These are phyloP conservation scores for Madurella mycetomatis DNA, from an alignment of 2,329 filamentous ascomycete genomes.

Conservation along the genomic window DNA sequence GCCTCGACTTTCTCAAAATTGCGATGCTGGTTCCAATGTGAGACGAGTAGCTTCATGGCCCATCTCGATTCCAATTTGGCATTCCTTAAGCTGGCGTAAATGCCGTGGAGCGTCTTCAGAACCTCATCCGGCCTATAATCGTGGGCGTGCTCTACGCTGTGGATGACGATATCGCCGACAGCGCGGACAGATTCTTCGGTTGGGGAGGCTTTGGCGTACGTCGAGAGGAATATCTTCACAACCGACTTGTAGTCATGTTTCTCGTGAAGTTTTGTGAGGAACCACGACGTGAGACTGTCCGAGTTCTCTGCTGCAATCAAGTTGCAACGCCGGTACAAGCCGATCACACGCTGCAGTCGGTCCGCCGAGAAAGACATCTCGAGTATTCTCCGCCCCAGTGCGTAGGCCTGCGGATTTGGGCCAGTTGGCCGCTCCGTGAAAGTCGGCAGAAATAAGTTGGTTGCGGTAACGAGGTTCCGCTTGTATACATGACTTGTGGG, in stretches of 20 bases:
- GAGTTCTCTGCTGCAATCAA: slow-evolving; percentile 23
- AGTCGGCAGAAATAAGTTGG: slow-evolving; percentile 31
- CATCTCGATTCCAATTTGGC: slow-evolving; percentile 32
- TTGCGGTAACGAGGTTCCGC: slow-evolving; percentile 23
- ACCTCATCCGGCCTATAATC: slow-evolving; percentile 29
- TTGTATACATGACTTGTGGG: background rate
- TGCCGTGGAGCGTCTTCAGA: slow-evolving; percentile 28
- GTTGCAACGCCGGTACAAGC: slow-evolving; percentile 33
- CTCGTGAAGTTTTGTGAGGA: slow-evolving; percentile 30
- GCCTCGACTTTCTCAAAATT: slow-evolving; percentile 26
- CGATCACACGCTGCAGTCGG: slow-evolving; percentile 21
- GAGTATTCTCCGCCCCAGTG: slow-evolving; percentile 29
- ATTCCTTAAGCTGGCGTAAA: slow-evolving; percentile 18
- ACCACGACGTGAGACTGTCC: slow-evolving; percentile 29
- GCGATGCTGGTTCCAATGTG: slow-evolving; percentile 32
- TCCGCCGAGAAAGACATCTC: slow-evolving; percentile 26
- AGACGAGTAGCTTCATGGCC: slow-evolving; percentile 35
- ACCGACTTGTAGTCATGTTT: slow-evolving; percentile 30
- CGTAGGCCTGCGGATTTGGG: slow-evolving; percentile 18
- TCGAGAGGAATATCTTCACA: slow-evolving; percentile 33
- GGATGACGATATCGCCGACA: slow-evolving; percentile 31
- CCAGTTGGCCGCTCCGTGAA: slow-evolving; percentile 24
- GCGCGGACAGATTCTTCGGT: slow-evolving; percentile 19
- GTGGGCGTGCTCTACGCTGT: slow-evolving; percentile 30
- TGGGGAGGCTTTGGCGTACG: slow-evolving; percentile 29